Base-by-base conservation (phyloP, 2,329 filamentous ascomycete species). In the Phaeosphaeriaceae sp. region DNA sequence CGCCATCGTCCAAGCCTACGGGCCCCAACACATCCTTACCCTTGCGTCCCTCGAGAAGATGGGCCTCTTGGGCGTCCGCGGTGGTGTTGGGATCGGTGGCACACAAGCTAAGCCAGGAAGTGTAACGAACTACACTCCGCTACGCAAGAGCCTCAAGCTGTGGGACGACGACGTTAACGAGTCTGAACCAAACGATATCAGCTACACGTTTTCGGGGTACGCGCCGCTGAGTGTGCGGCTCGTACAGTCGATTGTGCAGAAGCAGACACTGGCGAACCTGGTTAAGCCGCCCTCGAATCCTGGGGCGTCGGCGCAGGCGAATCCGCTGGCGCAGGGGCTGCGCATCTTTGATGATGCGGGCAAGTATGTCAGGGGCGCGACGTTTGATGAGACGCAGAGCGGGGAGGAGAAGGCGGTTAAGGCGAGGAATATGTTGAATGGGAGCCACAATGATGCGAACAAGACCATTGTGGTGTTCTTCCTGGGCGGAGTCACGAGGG, bases 171-270 rank as follows among this genome's bases (percentile, higher is more conserved):
- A 98, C 75, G 94, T 99, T 41, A 93, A 96, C 73, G 95, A 99
- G 77, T 89, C 95, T 58, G 91, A 96, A 48, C 95, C 95, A 2
- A 91, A 95, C 70, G 95, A 99, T 69, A 89, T 98, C 60, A 91
- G 93, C n/a, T 99, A 99, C 71, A 93, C 97, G 11, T 99, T 98
- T 79, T 96, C 92, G 63, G 96, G 95, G 52, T 99, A 98, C 74
- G 95, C 96, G 4, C 96, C 95, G 0, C 85, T 99, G 13, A 96
- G 92, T 46, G 87, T 98, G 53, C 89, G 95, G 17, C 86, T 99
- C 4, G 90, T 99, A 6, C 96, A 99, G 77, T 95, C 92, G 73
- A 86, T 98, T 50, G 80, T 99, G 48, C 93, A 98, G 76, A 99
- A 99, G 77, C 88, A 92, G 56, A 91, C 93, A 66, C 82, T 99